A percentile compares a stretch with the other conserved stretches of the same genome.
phyloP scores from a whole-genome alignment of 805 yeast species.

The Ogataea methanolica region DNA sequence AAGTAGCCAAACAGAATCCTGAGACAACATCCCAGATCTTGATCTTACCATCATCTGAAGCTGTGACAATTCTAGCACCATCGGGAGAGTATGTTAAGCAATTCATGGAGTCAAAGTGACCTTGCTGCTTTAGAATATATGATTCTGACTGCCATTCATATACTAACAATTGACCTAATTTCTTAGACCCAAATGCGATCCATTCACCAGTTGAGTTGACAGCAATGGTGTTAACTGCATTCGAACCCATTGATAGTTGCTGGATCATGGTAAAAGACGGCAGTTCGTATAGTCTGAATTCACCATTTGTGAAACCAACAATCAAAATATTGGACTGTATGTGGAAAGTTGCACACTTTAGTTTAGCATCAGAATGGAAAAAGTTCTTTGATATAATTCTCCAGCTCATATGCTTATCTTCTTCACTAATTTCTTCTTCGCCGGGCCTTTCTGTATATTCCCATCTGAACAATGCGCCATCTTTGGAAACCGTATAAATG shows the following conservation, averaged over 20 bases:
- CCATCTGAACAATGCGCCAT: slow-evolving; percentile 94
- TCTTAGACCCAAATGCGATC: slow-evolving; percentile 91
- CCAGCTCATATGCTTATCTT: slow-evolving; percentile 60
- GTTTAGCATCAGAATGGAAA: slow-evolving; percentile 65
- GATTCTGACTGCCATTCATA: slow-evolving; percentile 99
- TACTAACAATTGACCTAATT: slow-evolving; percentile 87
- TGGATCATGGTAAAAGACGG: slow-evolving; percentile 79
- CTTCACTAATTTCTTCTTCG: slow-evolving; percentile 42
- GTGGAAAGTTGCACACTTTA: slow-evolving; percentile 83
- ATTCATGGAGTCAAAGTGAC: slow-evolving; percentile 90
- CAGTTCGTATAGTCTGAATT: slow-evolving; percentile 84
- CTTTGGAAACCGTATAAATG: slow-evolving; percentile 87
- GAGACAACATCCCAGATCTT: slow-evolving; percentile 94
- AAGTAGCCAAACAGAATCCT: slow-evolving; percentile 90
- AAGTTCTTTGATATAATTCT: slow-evolving; percentile 73
- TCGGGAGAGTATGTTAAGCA: slow-evolving; percentile 88
- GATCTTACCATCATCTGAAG: slow-evolving; percentile 94
- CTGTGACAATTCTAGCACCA: slow-evolving; percentile 88
- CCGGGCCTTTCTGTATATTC: slow-evolving; percentile 63
- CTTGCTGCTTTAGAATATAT: slow-evolving; percentile 91
- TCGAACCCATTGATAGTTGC: slow-evolving; percentile 87
- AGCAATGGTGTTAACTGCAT: slow-evolving; percentile 76
- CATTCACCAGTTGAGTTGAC: slow-evolving; percentile 89
- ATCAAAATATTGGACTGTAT: slow-evolving; percentile 64
- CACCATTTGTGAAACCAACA: slow-evolving; percentile 87